Conservation (phyloP, 2,329 filamentous ascomycete genomes). For the Neofusicoccum parvum region DNA sequence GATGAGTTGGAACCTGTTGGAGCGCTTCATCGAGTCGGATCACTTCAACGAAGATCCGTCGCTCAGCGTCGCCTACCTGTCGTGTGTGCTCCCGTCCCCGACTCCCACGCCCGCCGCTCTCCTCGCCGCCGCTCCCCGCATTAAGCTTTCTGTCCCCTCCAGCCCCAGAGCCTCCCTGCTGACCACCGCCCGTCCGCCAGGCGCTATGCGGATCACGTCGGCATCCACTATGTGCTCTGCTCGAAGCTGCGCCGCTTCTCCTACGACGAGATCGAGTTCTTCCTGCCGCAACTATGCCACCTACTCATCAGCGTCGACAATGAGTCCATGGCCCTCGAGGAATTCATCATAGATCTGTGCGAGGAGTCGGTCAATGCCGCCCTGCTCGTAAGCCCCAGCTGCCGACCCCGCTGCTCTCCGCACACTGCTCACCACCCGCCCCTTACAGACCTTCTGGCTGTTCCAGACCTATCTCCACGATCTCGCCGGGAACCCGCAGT, state of each 20-base stretch:
- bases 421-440: not conserved
- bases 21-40: slow-evolving; percentile 90
- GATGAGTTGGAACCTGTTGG: slow-evolving; percentile 78
- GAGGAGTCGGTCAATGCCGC: slow-evolving; percentile 86
- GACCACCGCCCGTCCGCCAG: slow-evolving; percentile 47
- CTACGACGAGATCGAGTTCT: slow-evolving; percentile 92
- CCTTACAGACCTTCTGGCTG: slow-evolving; percentile 77
- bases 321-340: slow-evolving; percentile 87
- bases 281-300: slow-evolving; percentile 81
- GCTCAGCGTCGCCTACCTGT: slow-evolving; percentile 84
- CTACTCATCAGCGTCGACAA: slow-evolving; percentile 86
- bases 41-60: slow-evolving; percentile 92
- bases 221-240: slow-evolving; percentile 86
- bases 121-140: slow-evolving; percentile 25
- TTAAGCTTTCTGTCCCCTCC: slow-evolving; percentile 15
- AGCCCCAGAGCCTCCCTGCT: not conserved
- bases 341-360: slow-evolving; percentile 83
- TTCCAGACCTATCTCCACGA: slow-evolving; percentile 88
- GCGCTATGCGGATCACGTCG: slow-evolving; percentile 86
- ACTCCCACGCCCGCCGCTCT: not conserved
- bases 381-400: slow-evolving; percentile 61
- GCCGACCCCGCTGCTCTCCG: not conserved
- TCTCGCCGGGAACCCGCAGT: slow-evolving; percentile 72
- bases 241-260: slow-evolving; percentile 86
- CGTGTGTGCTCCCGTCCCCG: slow-evolving; percentile 59